Percentiles rank a stretch among this genome's conserved stretches.
phyloP scores from a whole-genome alignment of 495 filamentous ascomycete species.

The Trichocladium uniseriatum region DNA sequence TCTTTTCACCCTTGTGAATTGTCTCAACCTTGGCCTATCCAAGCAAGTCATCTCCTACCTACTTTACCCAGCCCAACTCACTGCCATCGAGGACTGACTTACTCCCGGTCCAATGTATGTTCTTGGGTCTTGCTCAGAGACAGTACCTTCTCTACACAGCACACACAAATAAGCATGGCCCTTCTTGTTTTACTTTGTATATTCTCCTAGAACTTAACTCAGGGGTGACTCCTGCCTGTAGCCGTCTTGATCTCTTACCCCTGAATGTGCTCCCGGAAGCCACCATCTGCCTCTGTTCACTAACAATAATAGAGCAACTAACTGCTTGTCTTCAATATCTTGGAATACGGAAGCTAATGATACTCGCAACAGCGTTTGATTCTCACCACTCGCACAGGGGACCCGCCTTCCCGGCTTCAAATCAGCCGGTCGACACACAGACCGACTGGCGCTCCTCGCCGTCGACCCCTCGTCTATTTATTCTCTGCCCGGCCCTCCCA shows the following conservation, averaged over 20 bases:
- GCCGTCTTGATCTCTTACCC: constrained; percentile 1
- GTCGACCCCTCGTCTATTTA: background rate
- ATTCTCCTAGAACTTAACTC: too few species aligned
- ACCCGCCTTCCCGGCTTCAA: background rate
- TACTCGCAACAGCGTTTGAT: background rate
- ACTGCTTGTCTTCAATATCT: background rate
- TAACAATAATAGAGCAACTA: background rate
- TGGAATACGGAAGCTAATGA: background rate
- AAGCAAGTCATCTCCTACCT: too few species aligned
- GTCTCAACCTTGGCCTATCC: too few species aligned
- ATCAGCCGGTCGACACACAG: background rate
- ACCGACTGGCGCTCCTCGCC: background rate
- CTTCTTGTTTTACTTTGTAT: too few species aligned
- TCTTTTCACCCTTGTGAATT: background rate
- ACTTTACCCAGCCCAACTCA: too few species aligned
- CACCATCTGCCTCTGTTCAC: background rate
- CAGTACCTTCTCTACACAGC: too few species aligned
- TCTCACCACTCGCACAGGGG: background rate
- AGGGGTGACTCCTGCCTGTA: too few species aligned
- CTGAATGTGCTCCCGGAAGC: background rate
- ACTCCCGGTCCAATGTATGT: too few species aligned
- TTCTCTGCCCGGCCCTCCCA: background rate
- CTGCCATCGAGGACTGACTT: too few species aligned
- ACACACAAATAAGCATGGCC: too few species aligned
- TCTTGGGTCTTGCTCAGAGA: too few species aligned